Evolutionary conservation across 441 rosid species (phyloP).

Genomic region (Pelargonium fulgidum): DNA sequence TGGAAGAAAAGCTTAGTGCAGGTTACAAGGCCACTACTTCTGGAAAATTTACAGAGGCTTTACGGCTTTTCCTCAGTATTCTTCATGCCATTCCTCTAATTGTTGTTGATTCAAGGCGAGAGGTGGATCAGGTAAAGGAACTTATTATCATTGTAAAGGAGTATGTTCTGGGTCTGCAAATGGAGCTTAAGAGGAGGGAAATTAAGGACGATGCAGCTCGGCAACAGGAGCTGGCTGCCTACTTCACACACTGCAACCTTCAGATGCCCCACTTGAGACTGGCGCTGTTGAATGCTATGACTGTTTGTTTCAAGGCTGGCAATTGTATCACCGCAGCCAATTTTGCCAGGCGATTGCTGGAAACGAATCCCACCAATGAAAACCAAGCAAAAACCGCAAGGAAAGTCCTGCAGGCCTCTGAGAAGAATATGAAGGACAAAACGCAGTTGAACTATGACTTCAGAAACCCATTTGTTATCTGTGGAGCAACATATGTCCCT

Average conservation of each 20-base stretch:
- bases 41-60: constrained; percentile 66
- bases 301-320: constrained; percentile 57
- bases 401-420: constrained; percentile 64
- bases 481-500: constrained; percentile 80
- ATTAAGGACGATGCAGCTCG: constrained; percentile 47
- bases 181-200: constrained; percentile 70
- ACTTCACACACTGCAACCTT: constrained; percentile 77
- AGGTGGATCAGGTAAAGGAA: constrained; percentile 81
- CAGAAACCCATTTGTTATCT: constrained; percentile 71
- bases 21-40: constrained; percentile 71
- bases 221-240: constrained; percentile 87
- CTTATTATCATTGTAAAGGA: constrained; percentile 63
- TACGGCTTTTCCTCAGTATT: constrained; percentile 50
- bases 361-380: constrained; percentile 56
- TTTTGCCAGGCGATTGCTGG: constrained; percentile 62
- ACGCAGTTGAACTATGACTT: constrained; percentile 65
- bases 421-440: constrained; percentile 63
- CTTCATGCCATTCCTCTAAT: constrained; percentile 82
- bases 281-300: constrained; percentile 65
- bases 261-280: constrained; percentile 65
- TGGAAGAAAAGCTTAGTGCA: constrained; percentile 70
- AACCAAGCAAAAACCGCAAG: constrained; percentile 67
- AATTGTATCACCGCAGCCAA: constrained; percentile 63
- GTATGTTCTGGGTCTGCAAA: constrained; percentile 65
- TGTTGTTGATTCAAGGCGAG: constrained; percentile 78